A percentile compares a stretch with the other conserved stretches of the same genome.
Conservation (phyloP, 2,329 filamentous ascomycete genomes). For the Rutstroemia sydowiana region DNA sequence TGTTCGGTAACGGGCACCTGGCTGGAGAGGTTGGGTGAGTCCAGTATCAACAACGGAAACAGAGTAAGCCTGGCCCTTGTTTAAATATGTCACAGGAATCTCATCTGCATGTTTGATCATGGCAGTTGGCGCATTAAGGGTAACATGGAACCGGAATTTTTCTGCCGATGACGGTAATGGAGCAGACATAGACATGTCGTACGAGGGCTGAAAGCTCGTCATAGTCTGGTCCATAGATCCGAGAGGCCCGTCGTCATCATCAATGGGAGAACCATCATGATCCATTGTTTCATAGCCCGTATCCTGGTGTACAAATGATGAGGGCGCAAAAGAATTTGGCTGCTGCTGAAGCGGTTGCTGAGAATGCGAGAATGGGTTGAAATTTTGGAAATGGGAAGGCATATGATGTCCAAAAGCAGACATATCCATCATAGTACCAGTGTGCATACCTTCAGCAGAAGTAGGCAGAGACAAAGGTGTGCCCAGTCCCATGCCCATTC, state of each 20-base stretch:
- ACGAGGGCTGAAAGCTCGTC: slow-evolving; percentile 48
- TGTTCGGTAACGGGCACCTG: slow-evolving; percentile 71
- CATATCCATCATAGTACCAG: slow-evolving; percentile 56
- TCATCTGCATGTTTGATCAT: slow-evolving; percentile 89
- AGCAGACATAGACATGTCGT: slow-evolving; percentile 39
- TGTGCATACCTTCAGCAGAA: slow-evolving; percentile 57
- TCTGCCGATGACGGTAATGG: slow-evolving; percentile 49
- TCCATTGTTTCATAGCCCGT: slow-evolving; percentile 75
- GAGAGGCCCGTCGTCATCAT: slow-evolving; percentile 44
- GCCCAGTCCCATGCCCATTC: slow-evolving; percentile 46
- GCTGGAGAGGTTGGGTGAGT: slow-evolving; percentile 48
- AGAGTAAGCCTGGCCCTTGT: slow-evolving; percentile 93
- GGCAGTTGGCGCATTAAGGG: slow-evolving; percentile 86
- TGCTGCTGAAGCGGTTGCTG: slow-evolving; percentile 41
- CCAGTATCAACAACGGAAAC: slow-evolving; percentile 75
- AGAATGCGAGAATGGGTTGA: slow-evolving; percentile 61
- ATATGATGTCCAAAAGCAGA: slow-evolving; percentile 51
- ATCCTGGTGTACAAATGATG: slow-evolving; percentile 73
- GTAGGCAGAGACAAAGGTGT: slow-evolving; percentile 76
- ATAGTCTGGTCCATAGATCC: slow-evolving; percentile 52
- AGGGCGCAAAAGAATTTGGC: slow-evolving; percentile 60
- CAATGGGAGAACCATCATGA: slow-evolving; percentile 63
- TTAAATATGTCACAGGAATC: slow-evolving; percentile 95
- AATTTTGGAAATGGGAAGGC: slow-evolving; percentile 54
- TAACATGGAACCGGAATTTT: slow-evolving; percentile 84